Evolutionary conservation across 164 flowering plant genomes (phyloP), one percentile per base, ranked within the genome.

Genomic region (Amborella trichopoda): DNA sequence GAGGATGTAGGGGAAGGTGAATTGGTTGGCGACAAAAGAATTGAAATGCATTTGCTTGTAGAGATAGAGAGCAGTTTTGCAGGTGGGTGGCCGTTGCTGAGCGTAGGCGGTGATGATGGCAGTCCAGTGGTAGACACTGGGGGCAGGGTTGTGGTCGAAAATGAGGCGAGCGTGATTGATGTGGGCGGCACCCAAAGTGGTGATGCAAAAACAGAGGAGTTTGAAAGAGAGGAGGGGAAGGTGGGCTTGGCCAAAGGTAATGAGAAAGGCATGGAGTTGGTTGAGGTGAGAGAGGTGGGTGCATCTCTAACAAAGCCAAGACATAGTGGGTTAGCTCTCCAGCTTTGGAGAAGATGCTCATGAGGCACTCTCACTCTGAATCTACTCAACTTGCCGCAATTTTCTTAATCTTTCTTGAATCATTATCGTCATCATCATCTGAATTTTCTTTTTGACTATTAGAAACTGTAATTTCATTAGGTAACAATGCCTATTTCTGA

Each of bases 41-140:
- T 62, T 58, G 1, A 28, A 54, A 2, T 65, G 61, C 82, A 78
- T 68, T 43, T 55, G 27, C 11, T 66, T 55, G 60, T 62, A 77
- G 30, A 77, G 54, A 0, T 37, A 3, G 38, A 72, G 50, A 14
- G 75, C 68, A 0, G 72, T 39, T 0, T 13, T 11, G 41, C 33
- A n/a, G 21, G 44, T 33, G 2, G 58, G 26, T n/a, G n/a, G n/a
- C n/a, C n/a, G n/a, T 0, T 47, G 54, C 1, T 71, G 52, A 11
- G 74, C 59, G 42, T 75, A 75, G 3, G 77, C 83, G 1, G 74
- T 63, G 67, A 77, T 52, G 59, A 80, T 56, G 41, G 79, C 83
- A 6, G 81, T 60, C 54, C 65, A 75, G 17, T 77, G 72, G 51
- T 65, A 69, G 30, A 68, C 44, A 41, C 72, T 77, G 43, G 81